Percentiles rank a stretch among this genome's conserved stretches.
phyloP scores from a whole-genome alignment of 2,329 filamentous ascomycete genomes.

The Elsinoe arachidis region DNA sequence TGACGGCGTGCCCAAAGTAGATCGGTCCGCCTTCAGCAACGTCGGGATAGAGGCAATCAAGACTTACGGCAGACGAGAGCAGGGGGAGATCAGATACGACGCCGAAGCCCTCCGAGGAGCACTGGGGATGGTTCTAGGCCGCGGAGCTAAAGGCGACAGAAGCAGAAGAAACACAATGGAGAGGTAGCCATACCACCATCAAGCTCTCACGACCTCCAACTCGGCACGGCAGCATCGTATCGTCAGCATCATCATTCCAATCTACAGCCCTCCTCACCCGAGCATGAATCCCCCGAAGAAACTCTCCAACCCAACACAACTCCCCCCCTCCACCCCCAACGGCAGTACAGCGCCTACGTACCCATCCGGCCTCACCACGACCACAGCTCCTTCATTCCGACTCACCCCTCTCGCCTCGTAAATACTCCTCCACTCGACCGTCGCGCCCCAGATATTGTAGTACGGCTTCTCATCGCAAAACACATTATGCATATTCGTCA shows the following conservation, averaged over 20 bases:
- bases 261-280: background rate
- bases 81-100: constrained; percentile 55
- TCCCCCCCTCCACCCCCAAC: constrained; percentile 17
- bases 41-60: constrained; percentile 70
- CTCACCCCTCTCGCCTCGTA: constrained; percentile 54
- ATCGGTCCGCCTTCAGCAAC: constrained; percentile 52
- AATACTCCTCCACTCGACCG: constrained; percentile 32
- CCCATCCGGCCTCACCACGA: constrained; percentile 58
- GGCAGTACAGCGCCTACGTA: constrained; percentile 43
- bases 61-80: constrained; percentile 62
- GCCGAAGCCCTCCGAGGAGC: constrained; percentile 64
- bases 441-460: constrained; percentile 29
- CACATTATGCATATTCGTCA: constrained; percentile 33
- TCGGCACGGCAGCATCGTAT: too few species aligned
- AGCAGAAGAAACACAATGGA: constrained; percentile 53
- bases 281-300: constrained; percentile 25
- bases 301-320: constrained; percentile 17
- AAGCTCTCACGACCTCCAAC: too few species aligned
- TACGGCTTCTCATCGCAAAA: constrained; percentile 37
- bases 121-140: constrained; percentile 67
- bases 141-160: constrained; percentile 43
- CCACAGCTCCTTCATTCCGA: constrained; percentile 45
- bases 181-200: background rate
- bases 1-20: constrained; percentile 58
- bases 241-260: background rate